Evolutionary conservation across 2,329 filamentous ascomycete species (phyloP), one percentile per base, ranked within the genome.

Genomic region (Xylariales sp.): DNA sequence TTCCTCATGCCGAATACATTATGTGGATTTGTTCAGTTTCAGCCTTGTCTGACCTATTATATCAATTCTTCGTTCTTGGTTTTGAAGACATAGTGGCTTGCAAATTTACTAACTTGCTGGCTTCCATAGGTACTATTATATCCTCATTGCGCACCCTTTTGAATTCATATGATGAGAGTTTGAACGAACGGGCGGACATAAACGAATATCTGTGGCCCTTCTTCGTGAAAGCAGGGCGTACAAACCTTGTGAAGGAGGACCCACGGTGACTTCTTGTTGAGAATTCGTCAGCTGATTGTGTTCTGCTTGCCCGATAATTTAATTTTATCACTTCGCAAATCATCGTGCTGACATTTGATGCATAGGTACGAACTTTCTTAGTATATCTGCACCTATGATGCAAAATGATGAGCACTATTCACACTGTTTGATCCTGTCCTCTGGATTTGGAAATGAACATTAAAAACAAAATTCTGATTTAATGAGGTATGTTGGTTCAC

Each of bases 171-270:
- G 76, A 81, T 67, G 76, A 80, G 73, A 65, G 63, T 62, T 78
- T 80, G 76, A 78, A 80, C 76, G 76, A 80, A 80, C 76, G 76
- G 76, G 76, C 76, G 76, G 76, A 79, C 76, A 80, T 76, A 78
- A 76, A 66, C 63, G 74, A 77, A 72, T 67, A 69, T 56, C 55
- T 63, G 58, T 60, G 53, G 55, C 64, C 59, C 56, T 60, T 66
- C 56, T 63, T 63, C 60, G 59, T 55, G 61, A 72, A 71, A 74
- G 62, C 74, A 64, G 70, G 74, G 68, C 70, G 73, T 79, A 80
- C 75, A 81, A 76, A 64, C 72, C 70, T 69, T 70, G 74, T 70
- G 74, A 69, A 69, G 63, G 62, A 54, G 61, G 65, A 57, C 51
- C 51, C 43, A 48, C 52, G 57, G 61, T 64, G 71, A 62, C 59